Base-by-base conservation (phyloP, 495 filamentous ascomycete species). In the Tuber aestivum region DNA sequence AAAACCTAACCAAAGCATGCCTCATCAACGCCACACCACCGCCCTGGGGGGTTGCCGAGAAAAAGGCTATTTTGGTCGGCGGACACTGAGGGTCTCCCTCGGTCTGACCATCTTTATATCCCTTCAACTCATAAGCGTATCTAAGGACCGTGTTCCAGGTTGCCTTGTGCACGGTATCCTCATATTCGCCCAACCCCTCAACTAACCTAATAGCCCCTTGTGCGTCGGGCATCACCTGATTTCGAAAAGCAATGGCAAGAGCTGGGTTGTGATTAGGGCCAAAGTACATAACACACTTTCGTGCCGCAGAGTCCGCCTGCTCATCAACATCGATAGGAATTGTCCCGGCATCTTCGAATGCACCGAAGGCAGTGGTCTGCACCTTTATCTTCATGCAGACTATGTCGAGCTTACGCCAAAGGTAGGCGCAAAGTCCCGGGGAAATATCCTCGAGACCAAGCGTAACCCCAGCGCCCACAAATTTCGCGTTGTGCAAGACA, bases 1-100 rank as follows among this genome's bases (percentile, higher is more conserved):
- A 87, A 75, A 94, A 92, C 69, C 94, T 87, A 41, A 94, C 87
- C 37, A 95, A 86, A 23, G 94, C 92, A 84, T 96, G 94, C 69
- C 93, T 87, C 94, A 97, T 97, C 48, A 96, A 86, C 12, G 93
- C 92, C 35, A 97, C 93, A 38, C 93, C 94, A 74, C 94, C 94
- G 37, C 94, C 93, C 81, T 96, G 92, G 1, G 94, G 93, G 1
- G 94, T 95, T 61, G 90, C 89, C 79, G 90, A 93, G 86, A 96
- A 96, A 85, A 94, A 95, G 0, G 93, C 93, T 80, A 95, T 87
- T 79, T 90, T 92, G 70, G 89, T 86, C 0, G 56, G 27, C 14
- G 32, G 56, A 65, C 27, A 4, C 56, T 65, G 56, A 65, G 12
- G 56, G 1, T 27, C 56, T 35, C 27, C 27, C 12, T 35, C 32